These are phyloP conservation scores for Tricholomella constricta DNA, from an alignment of 768 basidiomycete genomes.

Conservation along the genomic window DNA sequence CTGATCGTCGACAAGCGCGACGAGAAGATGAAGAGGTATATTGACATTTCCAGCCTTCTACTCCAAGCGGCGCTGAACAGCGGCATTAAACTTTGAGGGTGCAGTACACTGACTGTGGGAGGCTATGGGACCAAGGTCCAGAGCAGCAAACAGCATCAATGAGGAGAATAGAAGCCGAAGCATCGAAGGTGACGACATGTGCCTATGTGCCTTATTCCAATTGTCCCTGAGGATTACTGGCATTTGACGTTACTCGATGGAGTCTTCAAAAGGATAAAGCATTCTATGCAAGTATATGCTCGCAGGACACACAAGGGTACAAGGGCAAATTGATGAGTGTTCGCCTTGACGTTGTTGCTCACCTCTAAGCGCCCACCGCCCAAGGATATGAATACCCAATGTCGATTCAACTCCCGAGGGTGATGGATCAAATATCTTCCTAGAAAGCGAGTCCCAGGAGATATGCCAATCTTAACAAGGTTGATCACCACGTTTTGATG, in stretches of 20 bases:
- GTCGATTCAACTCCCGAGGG: neutral
- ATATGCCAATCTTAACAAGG: neutral
- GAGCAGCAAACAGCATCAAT: neutral
- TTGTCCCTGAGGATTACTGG: no score
- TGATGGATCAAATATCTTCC: slow-evolving; percentile 11
- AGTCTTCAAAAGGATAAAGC: neutral
- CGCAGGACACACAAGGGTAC: neutral
- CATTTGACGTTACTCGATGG: neutral
- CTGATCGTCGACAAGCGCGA: no score
- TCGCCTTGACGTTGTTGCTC: no score
- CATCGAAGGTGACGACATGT: slow-evolving; percentile 3
- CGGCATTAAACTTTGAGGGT: neutral
- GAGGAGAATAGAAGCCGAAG: slow-evolving; percentile 2
- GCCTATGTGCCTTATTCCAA: neutral
- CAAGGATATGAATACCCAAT: neutral
- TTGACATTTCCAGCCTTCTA: no score
- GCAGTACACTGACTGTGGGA: no score
- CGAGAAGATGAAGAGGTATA: no score
- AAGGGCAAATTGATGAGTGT: neutral
- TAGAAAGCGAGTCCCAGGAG: neutral
- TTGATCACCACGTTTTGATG: slow-evolving; percentile 12
- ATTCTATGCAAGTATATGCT: neutral
- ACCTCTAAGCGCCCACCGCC: neutral
- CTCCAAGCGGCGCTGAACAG: no score
- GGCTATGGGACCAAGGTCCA: neutral